Evolutionary conservation across 768 basidiomycete genomes (phyloP), one percentile per base, ranked within the genome.

Genomic region (Boletus reticulatus): DNA sequence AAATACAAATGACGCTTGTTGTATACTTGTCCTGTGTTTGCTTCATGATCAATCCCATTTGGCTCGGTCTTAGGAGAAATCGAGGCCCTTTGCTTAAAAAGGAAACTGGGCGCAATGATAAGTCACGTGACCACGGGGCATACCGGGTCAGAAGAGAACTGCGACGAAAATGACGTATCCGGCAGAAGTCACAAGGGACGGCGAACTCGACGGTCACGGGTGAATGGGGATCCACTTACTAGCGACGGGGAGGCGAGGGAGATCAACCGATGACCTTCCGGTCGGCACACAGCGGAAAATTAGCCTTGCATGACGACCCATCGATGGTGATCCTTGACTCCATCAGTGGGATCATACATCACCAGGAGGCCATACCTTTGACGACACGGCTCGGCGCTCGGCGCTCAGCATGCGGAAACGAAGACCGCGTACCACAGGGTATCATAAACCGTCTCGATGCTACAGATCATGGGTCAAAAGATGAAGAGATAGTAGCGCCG

Each of bases 91-190:
- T 17, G 14, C 71, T 43, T 55, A 27, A 62, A 71, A 63, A 16
- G 66, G 70, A 54, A 71, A 49, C 37, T 51, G 9, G 13, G n/a
- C 22, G 8, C 36, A 39, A 16, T 43, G 61, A 66, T 67, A 9
- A 34, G 31, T 50, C 70, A 71, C 61, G 61, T 71, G 70, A 64
- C 32, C 4, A 10, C 65, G 65, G 67, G 31, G 22, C 13, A 55
- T 45, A 47, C 48, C 62, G 67, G 64, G 22, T 42, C 37, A 31
- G 11, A 13, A 20, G 41, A 20, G 4, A 8, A 17, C 20, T 43
- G 47, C 37, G n/a, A 22, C 19, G 34, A n/a, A 38, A 6, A 37
- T 65, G 19, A 66, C 64, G 50, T 58, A 55, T 41, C 37, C 43
- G 48, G 22, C 11, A 39, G 27, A 37, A 36, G 43, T 55, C 57